Percentiles rank a stretch among this genome's conserved stretches.
Conservation (phyloP, 352 stramenopile species). For the Aphanomyces stellatus region DNA sequence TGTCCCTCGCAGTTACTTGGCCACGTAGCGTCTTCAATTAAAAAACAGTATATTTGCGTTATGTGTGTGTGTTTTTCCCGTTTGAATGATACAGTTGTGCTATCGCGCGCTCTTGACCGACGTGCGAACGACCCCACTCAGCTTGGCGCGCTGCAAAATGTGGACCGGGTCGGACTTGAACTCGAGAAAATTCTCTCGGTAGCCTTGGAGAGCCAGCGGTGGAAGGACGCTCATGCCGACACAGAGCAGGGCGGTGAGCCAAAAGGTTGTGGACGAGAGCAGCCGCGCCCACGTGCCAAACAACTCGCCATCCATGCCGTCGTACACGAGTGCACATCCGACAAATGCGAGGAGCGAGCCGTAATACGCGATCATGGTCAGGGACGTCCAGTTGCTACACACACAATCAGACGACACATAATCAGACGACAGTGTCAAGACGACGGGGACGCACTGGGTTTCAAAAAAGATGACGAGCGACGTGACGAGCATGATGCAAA, state of each 20-base stretch:
- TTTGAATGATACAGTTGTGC: not conserved
- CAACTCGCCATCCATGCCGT: conserved; percentile 36
- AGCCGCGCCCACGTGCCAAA: conserved; percentile 39
- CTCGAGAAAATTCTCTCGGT: conserved; percentile 63
- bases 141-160: conserved; percentile 44
- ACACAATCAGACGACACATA: not conserved
- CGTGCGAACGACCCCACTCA: not conserved
- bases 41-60: too few species aligned
- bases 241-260: conserved; percentile 46
- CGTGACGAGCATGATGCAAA: conserved; percentile 89
- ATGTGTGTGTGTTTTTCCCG: not conserved
- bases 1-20: not conserved
- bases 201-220: conserved; percentile 61
- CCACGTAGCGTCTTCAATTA: too few species aligned
- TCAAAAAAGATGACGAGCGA: conserved; percentile 81
- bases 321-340: conserved; percentile 41
- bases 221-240: conserved; percentile 41
- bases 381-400: conserved; percentile 44
- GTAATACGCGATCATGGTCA: conserved; percentile 34
- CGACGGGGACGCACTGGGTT: conserved; percentile 31
- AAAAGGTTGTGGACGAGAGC: conserved; percentile 36
- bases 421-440: not conserved
- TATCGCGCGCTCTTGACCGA: not conserved
- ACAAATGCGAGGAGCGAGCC: conserved; percentile 47
- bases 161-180: conserved; percentile 52